Evolutionary conservation across 768 basidiomycete genomes (phyloP).

Genomic region (Suillus spraguei): DNA sequence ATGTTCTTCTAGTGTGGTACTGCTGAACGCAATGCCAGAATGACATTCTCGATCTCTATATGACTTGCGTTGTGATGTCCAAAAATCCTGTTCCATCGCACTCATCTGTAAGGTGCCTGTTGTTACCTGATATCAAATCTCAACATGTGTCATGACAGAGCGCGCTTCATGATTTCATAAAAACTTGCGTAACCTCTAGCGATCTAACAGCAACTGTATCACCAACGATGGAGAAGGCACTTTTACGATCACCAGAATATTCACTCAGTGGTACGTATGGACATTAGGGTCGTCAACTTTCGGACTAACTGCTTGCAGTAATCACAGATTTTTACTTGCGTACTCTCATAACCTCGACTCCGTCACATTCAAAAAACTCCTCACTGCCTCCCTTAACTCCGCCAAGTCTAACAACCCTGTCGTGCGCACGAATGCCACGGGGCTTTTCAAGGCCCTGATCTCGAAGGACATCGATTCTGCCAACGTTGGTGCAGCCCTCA

Average conservation of each 20-base stretch:
- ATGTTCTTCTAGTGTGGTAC: not conserved
- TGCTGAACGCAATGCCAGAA: conserved; percentile 38
- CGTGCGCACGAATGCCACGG: conserved; percentile 57
- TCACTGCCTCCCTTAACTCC: conserved; percentile 62
- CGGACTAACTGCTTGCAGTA: conserved; percentile 37
- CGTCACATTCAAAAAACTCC: conserved; percentile 52
- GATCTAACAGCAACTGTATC: conserved; percentile 59
- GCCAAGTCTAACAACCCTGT: conserved; percentile 73
- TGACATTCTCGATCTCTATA: conserved; percentile 62
- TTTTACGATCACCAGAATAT: conserved; percentile 81
- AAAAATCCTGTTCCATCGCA: conserved; percentile 64
- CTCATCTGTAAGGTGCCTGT: conserved; percentile 46
- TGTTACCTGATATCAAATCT: conserved; percentile 14
- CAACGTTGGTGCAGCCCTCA: conserved; percentile 48
- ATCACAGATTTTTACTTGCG: conserved; percentile 54
- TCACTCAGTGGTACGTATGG: conserved; percentile 58
- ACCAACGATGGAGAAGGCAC: conserved; percentile 76
- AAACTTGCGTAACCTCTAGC: conserved; percentile 47
- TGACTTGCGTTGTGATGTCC: conserved; percentile 63
- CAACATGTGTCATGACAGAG: conserved; percentile 34
- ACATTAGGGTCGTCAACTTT: not conserved
- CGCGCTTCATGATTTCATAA: conserved; percentile 66
- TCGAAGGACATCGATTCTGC: conserved; percentile 37
- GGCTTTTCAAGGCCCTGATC: conserved; percentile 56
- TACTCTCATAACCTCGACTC: conserved; percentile 52